Percentiles rank a stretch among this genome's conserved stretches.
These are phyloP conservation scores for Simplicillium sp. DNA, from an alignment of 2,329 filamentous ascomycete genomes.

Conservation along the genomic window DNA sequence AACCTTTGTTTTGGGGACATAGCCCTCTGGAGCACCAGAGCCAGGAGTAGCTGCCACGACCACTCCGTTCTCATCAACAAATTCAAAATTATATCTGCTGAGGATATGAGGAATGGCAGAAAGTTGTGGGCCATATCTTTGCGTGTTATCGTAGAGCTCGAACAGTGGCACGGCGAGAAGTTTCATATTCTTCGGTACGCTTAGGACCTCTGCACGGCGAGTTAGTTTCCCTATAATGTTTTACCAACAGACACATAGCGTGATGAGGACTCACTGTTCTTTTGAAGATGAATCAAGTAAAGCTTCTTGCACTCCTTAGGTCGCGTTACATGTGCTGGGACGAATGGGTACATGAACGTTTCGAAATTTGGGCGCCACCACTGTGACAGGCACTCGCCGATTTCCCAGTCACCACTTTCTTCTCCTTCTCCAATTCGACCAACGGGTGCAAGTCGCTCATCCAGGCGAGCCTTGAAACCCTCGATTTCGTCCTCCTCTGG, in stretches of 20 bases:
- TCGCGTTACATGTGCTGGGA: constrained; percentile 88
- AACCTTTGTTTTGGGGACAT: constrained; percentile 55
- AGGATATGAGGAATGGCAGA: constrained; percentile 93
- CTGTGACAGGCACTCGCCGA: constrained; percentile 89
- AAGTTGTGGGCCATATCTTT: constrained; percentile 87
- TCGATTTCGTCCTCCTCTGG: constrained; percentile 84
- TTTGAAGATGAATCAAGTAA: constrained; percentile 90
- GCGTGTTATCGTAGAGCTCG: constrained; percentile 96
- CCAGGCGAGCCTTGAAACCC: constrained; percentile 89
- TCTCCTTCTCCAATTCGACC: constrained; percentile 77
- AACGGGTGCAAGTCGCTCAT: constrained; percentile 89
- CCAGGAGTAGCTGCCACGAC: constrained; percentile 80
- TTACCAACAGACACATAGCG: constrained; percentile 1
- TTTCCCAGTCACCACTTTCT: constrained; percentile 79
- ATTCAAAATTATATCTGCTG: constrained; percentile 95
- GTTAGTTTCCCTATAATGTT: constrained; percentile 3
- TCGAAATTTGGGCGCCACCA: constrained; percentile 99
- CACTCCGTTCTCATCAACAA: constrained; percentile 85
- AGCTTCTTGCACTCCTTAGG: constrained; percentile 99
- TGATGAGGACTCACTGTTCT: constrained; percentile 60
- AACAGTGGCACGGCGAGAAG: constrained; percentile 92
- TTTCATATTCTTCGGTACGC: constrained; percentile 99
- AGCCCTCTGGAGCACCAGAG: constrained; percentile 45
- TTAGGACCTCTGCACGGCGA: constrained; percentile 64
- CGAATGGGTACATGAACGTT: constrained; percentile 99